phyloP scores from a whole-genome alignment of 2,329 filamentous ascomycete genomes.

The Scedosporium aurantiacum region DNA sequence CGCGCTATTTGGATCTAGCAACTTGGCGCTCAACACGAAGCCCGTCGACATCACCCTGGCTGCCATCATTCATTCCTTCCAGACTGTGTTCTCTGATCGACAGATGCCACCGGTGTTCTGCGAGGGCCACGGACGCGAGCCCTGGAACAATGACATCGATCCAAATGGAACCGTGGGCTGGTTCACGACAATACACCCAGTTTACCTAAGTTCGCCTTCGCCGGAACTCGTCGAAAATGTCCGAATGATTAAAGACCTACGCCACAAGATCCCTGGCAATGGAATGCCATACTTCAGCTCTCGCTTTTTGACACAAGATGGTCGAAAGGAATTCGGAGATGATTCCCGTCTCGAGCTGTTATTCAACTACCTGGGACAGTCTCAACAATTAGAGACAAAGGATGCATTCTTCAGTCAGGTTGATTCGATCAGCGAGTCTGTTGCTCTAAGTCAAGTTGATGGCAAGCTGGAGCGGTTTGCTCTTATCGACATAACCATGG shows the following conservation, averaged over 20 bases:
- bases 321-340: not conserved
- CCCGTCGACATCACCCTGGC: slow-evolving; percentile 24
- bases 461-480: too few species aligned
- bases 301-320: slow-evolving; percentile 8
- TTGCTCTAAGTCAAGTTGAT: too few species aligned
- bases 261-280: slow-evolving; percentile 10
- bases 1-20: slow-evolving; percentile 12
- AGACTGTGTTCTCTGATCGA: slow-evolving; percentile 18
- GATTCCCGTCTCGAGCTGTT: too few species aligned
- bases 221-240: slow-evolving; percentile 14
- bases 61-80: slow-evolving; percentile 18
- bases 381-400: too few species aligned
- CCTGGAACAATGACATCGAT: slow-evolving; percentile 18
- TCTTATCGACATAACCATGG: too few species aligned
- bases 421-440: too few species aligned
- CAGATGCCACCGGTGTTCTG: slow-evolving; percentile 18
- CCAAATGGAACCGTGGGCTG: slow-evolving; percentile 24
- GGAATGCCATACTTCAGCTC: slow-evolving; percentile 14
- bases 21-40: slow-evolving; percentile 19
- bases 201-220: slow-evolving; percentile 13
- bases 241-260: not conserved
- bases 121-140: slow-evolving; percentile 26
- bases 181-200: slow-evolving; percentile 25
- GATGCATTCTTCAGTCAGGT: too few species aligned
- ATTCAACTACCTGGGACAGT: too few species aligned